phyloP scores from a whole-genome alignment of 2,329 filamentous ascomycete genomes.

The Dactylonectria estremocensis region DNA sequence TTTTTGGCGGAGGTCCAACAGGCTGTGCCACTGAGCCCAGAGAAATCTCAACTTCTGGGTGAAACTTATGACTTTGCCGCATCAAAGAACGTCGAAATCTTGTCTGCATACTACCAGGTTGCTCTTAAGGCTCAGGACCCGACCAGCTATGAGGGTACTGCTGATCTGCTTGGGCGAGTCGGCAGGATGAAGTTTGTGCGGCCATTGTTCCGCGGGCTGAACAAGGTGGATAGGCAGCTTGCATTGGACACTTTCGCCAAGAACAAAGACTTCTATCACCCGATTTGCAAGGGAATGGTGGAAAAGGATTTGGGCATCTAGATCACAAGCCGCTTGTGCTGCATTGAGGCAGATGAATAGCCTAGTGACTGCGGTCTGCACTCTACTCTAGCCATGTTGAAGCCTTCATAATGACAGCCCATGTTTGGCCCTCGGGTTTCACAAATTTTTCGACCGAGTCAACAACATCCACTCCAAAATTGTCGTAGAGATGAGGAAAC shows the following conservation, averaged over 20 bases:
- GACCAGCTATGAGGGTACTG: conserved; percentile 78
- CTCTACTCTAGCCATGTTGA: conserved; percentile 60
- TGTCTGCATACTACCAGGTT: conserved; percentile 84
- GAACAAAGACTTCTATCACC: conserved; percentile 95
- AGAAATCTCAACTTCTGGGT: conserved; percentile 81
- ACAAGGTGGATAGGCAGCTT: conserved; percentile 80
- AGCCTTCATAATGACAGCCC: conserved; percentile 61
- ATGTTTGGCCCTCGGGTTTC: conserved; percentile 60
- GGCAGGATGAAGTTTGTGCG: conserved; percentile 98
- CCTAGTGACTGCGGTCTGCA: conserved; percentile 3
- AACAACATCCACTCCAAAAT: conserved; percentile 69
- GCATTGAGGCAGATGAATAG: not conserved
- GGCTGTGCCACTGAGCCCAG: conserved; percentile 72
- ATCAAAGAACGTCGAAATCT: conserved; percentile 90
- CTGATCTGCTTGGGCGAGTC: conserved; percentile 83
- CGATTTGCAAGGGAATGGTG: conserved; percentile 89
- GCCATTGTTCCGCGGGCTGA: conserved; percentile 84
- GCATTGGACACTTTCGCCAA: conserved; percentile 88
- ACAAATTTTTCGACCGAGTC: conserved; percentile 62
- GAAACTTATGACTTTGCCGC: conserved; percentile 79
- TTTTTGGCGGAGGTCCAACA: conserved; percentile 87
- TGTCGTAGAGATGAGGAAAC: conserved; percentile 73
- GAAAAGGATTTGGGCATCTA: conserved; percentile 81
- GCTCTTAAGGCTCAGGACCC: conserved; percentile 82
- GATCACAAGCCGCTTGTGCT: conserved; percentile 12